Evolutionary conservation across 78 protist species (phyloP), one percentile per base, ranked within the genome.

Genomic region (Capsaspora owczarzaki): DNA sequence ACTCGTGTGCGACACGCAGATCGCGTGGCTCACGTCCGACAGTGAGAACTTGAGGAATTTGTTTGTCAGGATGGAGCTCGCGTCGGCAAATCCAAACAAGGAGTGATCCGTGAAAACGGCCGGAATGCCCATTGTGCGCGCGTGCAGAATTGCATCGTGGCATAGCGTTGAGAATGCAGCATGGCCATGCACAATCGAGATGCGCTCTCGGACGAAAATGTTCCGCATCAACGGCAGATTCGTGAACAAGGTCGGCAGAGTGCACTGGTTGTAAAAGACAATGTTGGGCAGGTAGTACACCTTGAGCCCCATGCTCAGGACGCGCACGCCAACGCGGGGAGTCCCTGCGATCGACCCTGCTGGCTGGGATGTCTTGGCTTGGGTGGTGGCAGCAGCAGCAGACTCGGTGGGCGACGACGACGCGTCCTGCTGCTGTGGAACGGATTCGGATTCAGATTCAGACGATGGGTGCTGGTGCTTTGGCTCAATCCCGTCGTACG

Each of bases 31-130:
- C 25, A 93, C 84, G 68, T 85, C 90, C 29, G 86, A 83, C 27
- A 92, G 61, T 8, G 92, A 78, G 79, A 86, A 96, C 79, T 90
- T 81, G 49, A 89, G 88, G 51, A 90, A 41, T 69, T 94, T 95
- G 87, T 94, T 95, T 41, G 70, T 56, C 63, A 84, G 91, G 29
- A 94, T 87, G 19, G 84, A 74, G 41, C 85, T 27, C 40, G 85
- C 80, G 69, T 94, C 98, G 38, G 86, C 89, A 74, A 96, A 95
- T 10, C 98, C 98, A 42, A 95, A 91, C n/a, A 97, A 88, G 27
- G 97, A 92, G 77, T 97, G 99, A 78, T 97, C 97, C 1, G 99
- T 97, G 90, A 96, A 95, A 51, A 85, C 78, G 31, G 89, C 61
- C 38, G 61, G 74, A 27, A 80, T 44, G 25, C 97, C 97, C 95